These are phyloP conservation scores for Veloboletus limbatus DNA, from an alignment of 1,284 basidiomycete genomes.

Conservation along the genomic window DNA sequence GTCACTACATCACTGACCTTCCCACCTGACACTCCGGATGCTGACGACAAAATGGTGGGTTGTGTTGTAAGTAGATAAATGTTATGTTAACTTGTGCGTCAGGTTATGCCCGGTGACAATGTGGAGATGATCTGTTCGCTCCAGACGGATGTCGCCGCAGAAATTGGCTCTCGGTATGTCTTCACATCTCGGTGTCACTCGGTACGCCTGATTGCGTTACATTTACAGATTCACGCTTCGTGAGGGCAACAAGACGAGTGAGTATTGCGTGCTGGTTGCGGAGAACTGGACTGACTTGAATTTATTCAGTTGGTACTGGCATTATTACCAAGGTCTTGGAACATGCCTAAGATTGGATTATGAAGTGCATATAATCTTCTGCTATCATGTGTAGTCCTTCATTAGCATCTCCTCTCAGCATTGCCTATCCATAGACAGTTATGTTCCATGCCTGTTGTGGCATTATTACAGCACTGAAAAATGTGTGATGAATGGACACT, in stretches of 20 bases:
- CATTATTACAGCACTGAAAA: no score
- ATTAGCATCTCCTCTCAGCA: slow-evolving; percentile 25
- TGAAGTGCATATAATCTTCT: slow-evolving; percentile 17
- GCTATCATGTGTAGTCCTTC: slow-evolving; percentile 27
- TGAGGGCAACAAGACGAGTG: slow-evolving; percentile 92
- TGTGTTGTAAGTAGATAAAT: neutral
- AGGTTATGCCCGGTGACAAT: slow-evolving; percentile 99
- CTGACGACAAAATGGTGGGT: slow-evolving; percentile 78
- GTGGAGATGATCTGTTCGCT: slow-evolving; percentile 91
- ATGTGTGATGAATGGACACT: no score
- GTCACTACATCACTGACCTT: slow-evolving; percentile 86
- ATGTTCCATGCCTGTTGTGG: neutral
- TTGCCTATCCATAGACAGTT: slow-evolving; percentile 8
- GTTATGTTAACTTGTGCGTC: slow-evolving; percentile 13
- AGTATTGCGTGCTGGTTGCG: slow-evolving; percentile 32
- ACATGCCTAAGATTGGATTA: slow-evolving; percentile 24
- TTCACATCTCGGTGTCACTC: neutral
- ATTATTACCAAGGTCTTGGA: slow-evolving; percentile 83
- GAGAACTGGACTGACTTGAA: slow-evolving; percentile 7
- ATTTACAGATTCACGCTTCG: slow-evolving; percentile 84
- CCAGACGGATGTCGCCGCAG: slow-evolving; percentile 87
- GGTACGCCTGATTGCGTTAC: slow-evolving; percentile 1
- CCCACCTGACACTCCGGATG: slow-evolving; percentile 77
- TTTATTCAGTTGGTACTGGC: slow-evolving; percentile 77
- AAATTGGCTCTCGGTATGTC: slow-evolving; percentile 80